A percentile compares a stretch with the other conserved stretches of the same genome.
Evolutionary conservation across 2,329 filamentous ascomycete species (phyloP).

Genomic region (Ophiocordyceps sinensis): DNA sequence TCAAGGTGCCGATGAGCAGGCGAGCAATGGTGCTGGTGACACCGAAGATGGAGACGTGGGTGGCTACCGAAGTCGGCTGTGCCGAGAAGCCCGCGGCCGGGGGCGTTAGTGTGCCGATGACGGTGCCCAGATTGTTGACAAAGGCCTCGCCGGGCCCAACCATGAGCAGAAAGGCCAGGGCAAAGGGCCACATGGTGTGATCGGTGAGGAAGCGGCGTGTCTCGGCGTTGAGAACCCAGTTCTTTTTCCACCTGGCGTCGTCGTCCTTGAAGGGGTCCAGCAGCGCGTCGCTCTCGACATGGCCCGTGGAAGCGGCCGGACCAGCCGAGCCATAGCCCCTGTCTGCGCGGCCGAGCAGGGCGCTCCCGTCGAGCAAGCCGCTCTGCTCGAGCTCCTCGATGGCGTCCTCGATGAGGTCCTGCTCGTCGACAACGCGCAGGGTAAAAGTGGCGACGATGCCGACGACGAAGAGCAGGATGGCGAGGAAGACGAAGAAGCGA

Average conservation of each 20-base stretch:
- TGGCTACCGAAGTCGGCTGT: constrained; percentile 50
- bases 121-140: constrained; percentile 91
- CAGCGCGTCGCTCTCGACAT: constrained; percentile 28
- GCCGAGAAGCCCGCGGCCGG: constrained; percentile 27
- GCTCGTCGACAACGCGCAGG: constrained; percentile 67
- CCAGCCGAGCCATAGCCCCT: constrained; percentile 48
- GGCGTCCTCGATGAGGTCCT: constrained; percentile 77
- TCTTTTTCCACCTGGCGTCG: constrained; percentile 57
- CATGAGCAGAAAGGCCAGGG: constrained; percentile 80
- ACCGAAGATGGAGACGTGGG: constrained; percentile 86
- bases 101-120: constrained; percentile 72
- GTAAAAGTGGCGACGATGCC: constrained; percentile 62
- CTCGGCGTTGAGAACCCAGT: constrained; percentile 82
- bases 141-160: constrained; percentile 94
- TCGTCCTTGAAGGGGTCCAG: constrained; percentile 26
- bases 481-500: constrained; percentile 77
- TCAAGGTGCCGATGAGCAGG: constrained; percentile 76
- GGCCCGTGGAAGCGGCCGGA: constrained; percentile 26
- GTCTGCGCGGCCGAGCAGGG: constrained; percentile 47
- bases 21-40: constrained; percentile 82
- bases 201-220: constrained; percentile 75
- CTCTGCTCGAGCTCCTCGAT: constrained; percentile 85
- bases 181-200: constrained; percentile 91
- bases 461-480: constrained; percentile 51
- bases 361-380: constrained; percentile 62